Evolutionary conservation across 169 alveolate species (phyloP).

Genomic region (Plasmodium gonderi): DNA sequence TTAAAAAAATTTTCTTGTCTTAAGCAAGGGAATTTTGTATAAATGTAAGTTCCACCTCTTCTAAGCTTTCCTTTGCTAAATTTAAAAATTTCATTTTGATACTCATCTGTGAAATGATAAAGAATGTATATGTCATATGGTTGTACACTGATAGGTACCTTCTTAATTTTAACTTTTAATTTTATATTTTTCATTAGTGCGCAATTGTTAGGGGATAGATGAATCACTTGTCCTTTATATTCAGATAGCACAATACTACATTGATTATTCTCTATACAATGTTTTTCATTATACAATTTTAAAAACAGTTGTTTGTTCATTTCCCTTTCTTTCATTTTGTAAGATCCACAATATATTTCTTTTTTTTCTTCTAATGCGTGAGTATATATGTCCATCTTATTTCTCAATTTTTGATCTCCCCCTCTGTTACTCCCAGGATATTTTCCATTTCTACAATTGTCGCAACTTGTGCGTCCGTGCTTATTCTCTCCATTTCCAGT

Average conservation of each 20-base stretch:
- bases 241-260: background rate
- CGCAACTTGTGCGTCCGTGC: no score
- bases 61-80: constrained; percentile 28
- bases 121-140: constrained; percentile 9
- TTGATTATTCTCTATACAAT: background rate
- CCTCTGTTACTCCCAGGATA: constrained; percentile 10
- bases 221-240: constrained; percentile 32
- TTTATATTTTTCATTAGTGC: constrained; percentile 35
- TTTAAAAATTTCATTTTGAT: constrained; percentile 4
- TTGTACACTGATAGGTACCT: constrained; percentile 27
- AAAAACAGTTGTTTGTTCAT: constrained; percentile 24
- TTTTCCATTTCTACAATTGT: no score
- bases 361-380: background rate
- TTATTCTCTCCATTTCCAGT: no score
- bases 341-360: background rate
- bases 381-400: background rate
- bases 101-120: constrained; percentile 13
- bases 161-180: constrained; percentile 42
- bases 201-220: constrained; percentile 18
- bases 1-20: no score
- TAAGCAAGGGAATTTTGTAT: constrained; percentile 8
- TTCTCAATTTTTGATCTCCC: background rate
- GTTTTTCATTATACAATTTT: constrained; percentile 1
- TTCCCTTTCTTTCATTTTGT: background rate
- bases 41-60: constrained; percentile 20